A percentile compares a stretch with the other conserved stretches of the same genome.
Conservation (phyloP, 2,329 filamentous ascomycete genomes). For the Alternaria consortialis region DNA sequence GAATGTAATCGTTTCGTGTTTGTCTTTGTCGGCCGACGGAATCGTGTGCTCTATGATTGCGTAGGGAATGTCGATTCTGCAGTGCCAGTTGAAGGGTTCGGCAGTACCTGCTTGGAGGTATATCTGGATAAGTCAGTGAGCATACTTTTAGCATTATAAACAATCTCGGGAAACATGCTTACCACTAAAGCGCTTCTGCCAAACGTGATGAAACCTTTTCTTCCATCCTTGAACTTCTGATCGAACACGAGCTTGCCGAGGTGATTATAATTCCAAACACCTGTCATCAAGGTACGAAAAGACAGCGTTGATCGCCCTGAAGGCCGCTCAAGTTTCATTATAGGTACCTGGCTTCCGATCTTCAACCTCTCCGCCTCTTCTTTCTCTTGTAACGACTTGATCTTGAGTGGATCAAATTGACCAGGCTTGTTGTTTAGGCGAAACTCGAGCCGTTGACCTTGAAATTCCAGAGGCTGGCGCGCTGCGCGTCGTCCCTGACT, state of each 20-base stretch:
- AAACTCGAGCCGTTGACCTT: conserved; percentile 21
- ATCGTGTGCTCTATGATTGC: conserved; percentile 53
- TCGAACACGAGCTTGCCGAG: conserved; percentile 50
- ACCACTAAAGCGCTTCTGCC: conserved; percentile 42
- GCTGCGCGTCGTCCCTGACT: conserved; percentile 18
- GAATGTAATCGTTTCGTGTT: conserved; percentile 44
- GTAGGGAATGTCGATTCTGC: conserved; percentile 56
- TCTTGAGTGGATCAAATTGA: conserved; percentile 35
- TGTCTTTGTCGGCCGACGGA: conserved; percentile 29
- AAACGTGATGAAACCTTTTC: conserved; percentile 51
- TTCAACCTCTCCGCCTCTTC: conserved; percentile 31
- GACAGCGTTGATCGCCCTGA: conserved; percentile 32
- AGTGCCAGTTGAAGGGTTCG: conserved; percentile 26
- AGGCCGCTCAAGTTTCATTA: conserved; percentile 1
- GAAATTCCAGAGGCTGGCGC: conserved; percentile 16
- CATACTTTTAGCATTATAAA: background rate
- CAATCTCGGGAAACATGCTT: conserved; percentile 15
- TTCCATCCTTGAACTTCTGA: conserved; percentile 53
- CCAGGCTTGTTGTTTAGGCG: conserved; percentile 28
- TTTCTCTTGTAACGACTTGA: conserved; percentile 35
- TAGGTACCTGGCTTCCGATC: conserved; percentile 9
- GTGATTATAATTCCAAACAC: conserved; percentile 55
- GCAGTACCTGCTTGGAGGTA: conserved; percentile 22
- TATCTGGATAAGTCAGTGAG: background rate
- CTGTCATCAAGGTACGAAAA: conserved; percentile 44